Conservation (phyloP, 2,329 filamentous ascomycete genomes). For the Trichoderma pleuroti region DNA sequence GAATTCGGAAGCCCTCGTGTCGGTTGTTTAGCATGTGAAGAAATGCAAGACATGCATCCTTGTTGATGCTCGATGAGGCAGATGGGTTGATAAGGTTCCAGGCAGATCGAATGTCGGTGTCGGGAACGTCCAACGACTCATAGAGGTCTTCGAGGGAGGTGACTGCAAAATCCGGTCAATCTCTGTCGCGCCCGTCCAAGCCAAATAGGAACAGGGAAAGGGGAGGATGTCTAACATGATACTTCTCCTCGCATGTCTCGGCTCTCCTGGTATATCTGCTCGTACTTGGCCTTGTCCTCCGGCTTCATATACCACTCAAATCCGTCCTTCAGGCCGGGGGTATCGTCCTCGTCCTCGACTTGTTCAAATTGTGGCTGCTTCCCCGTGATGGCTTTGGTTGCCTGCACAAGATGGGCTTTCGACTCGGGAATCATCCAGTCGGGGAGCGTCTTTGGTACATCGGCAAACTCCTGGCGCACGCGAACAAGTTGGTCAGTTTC, state of each 20-base stretch:
- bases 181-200: background rate
- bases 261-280: conserved; percentile 94
- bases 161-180: conserved; percentile 49
- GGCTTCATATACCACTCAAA: conserved; percentile 99
- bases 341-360: conserved; percentile 78
- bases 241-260: conserved; percentile 83
- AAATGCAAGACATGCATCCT: conserved; percentile 91
- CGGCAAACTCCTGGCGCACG: conserved; percentile 68
- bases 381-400: conserved; percentile 72
- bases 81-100: conserved; percentile 98
- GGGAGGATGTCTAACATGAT: conserved; percentile 55
- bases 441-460: conserved; percentile 80
- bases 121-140: conserved; percentile 69
- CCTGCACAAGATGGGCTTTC: conserved; percentile 86
- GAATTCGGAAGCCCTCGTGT: conserved; percentile 92
- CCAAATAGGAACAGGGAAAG: background rate
- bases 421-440: conserved; percentile 98
- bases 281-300: conserved; percentile 85
- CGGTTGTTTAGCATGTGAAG: conserved; percentile 95
- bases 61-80: conserved; percentile 77
- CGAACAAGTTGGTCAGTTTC: background rate
- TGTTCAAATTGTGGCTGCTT: conserved; percentile 80
- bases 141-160: conserved; percentile 78
- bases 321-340: conserved; percentile 82
- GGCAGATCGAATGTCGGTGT: conserved; percentile 80